Evolutionary conservation across 2,329 filamentous ascomycete genomes (phyloP).

Genomic region (Aspergillus hiratsukae): DNA sequence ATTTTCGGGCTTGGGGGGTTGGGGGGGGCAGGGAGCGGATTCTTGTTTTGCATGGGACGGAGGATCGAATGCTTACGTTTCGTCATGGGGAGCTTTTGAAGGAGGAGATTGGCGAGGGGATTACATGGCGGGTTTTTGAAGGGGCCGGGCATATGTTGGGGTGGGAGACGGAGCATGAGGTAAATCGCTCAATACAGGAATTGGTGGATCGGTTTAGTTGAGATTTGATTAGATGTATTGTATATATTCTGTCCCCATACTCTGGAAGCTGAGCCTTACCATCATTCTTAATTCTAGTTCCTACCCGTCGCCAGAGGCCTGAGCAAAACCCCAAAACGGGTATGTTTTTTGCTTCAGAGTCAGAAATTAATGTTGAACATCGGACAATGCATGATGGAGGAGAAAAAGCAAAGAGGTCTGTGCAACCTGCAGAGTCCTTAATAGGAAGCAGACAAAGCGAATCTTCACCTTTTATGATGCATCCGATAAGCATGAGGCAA

Average conservation of each 20-base stretch:
- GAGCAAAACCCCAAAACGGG: no score
- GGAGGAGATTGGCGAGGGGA: conserved; percentile 58
- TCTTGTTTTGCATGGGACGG: conserved; percentile 69
- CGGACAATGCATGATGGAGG: neutral
- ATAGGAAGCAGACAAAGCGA: neutral
- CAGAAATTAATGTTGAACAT: neutral
- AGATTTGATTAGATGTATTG: neutral
- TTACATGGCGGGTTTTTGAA: conserved; percentile 56
- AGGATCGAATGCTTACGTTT: conserved; percentile 72
- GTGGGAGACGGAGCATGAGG: conserved; percentile 66
- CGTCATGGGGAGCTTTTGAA: conserved; percentile 67
- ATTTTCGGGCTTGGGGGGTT: no score
- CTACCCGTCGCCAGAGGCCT: no score
- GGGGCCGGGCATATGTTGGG: conserved; percentile 71
- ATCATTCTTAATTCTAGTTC: neutral
- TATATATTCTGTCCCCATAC: neutral
- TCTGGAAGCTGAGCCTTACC: neutral
- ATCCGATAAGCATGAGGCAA: neutral
- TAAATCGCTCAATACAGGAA: conserved; percentile 60
- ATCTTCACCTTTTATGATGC: neutral
- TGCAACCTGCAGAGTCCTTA: neutral
- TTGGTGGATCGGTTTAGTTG: conserved; percentile 43
- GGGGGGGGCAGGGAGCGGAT: conserved; percentile 69
- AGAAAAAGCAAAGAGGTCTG: neutral
- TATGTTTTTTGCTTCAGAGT: neutral